A percentile compares a stretch with the other conserved stretches of the same genome.
phyloP scores from a whole-genome alignment of 441 rosid genomes.

The Populus hybrid region DNA sequence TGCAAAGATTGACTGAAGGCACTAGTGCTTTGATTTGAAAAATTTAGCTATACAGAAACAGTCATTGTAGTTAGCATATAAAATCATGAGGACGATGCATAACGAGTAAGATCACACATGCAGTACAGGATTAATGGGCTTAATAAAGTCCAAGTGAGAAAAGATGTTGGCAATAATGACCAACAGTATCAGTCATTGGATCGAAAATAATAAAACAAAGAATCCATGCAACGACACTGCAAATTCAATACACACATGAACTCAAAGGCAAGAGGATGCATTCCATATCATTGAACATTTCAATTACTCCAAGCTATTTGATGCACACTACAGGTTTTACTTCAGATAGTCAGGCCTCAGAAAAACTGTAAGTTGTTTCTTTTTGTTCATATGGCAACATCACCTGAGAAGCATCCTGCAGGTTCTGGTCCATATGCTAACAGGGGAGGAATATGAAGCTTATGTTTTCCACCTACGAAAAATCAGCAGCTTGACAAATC shows the following conservation, averaged over 20 bases:
- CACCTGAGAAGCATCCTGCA: constrained; percentile 94
- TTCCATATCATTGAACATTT: not conserved
- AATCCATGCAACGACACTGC: not conserved
- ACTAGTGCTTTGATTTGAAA: not conserved
- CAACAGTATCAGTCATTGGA: not conserved
- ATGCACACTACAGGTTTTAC: not conserved
- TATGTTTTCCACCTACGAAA: constrained; percentile 70
- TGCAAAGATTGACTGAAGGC: not conserved
- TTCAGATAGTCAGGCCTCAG: not conserved
- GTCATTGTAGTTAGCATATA: not conserved
- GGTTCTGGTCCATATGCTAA: constrained; percentile 96
- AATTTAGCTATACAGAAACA: not conserved
- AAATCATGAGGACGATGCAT: not conserved
- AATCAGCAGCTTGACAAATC: not conserved
- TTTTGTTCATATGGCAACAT: constrained; percentile 1
- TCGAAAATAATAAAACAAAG: not conserved
- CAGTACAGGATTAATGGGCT: not conserved
- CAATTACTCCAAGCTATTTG: not conserved
- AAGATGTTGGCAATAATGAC: not conserved
- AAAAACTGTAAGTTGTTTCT: not conserved
- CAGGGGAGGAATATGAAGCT: constrained; percentile 79
- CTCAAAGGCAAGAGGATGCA: not conserved
- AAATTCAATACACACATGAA: not conserved
- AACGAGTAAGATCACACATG: not conserved
- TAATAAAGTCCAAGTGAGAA: not conserved